Conservation (phyloP, 768 basidiomycete species). For the Pleurotus ostreatus region DNA sequence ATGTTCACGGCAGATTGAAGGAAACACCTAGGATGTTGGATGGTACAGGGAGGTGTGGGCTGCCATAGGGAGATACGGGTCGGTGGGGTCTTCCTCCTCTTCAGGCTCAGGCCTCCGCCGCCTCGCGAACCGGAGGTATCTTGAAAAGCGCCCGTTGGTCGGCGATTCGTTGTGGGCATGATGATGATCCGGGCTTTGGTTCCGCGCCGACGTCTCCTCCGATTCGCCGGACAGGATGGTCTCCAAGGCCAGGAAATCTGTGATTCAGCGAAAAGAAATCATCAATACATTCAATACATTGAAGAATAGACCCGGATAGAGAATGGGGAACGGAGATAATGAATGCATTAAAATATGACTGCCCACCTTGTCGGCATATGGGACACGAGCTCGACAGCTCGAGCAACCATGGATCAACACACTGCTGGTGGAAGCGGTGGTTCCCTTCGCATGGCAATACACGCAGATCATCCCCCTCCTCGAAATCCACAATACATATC, state of each 20-base stretch:
- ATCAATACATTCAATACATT: neutral
- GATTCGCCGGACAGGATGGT: conserved; percentile 42
- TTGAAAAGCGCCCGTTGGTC: conserved; percentile 44
- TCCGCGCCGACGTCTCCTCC: conserved; percentile 12
- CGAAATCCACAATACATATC: conserved; percentile 92
- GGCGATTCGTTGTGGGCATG: conserved; percentile 10
- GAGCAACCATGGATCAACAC: conserved; percentile 92
- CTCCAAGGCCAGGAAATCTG: conserved; percentile 61
- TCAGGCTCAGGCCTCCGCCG: conserved; percentile 26
- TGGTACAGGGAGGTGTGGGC: conserved; percentile 23
- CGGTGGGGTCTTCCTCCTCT: conserved; percentile 22
- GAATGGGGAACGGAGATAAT: neutral
- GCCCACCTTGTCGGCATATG: conserved; percentile 82
- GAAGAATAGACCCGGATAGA: neutral
- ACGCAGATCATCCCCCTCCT: conserved; percentile 88
- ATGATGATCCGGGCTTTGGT: conserved; percentile 12
- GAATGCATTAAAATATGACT: neutral
- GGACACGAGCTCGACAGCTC: conserved; percentile 90
- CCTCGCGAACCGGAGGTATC: conserved; percentile 52
- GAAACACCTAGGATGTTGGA: neutral
- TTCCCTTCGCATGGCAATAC: conserved; percentile 89
- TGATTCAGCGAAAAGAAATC: neutral
- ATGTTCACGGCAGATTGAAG: too few species aligned
- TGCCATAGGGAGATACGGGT: conserved; percentile 29
- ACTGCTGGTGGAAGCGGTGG: conserved; percentile 85